Conservation (phyloP, 805 yeast species). For the Zygoascus bituminiphila region DNA sequence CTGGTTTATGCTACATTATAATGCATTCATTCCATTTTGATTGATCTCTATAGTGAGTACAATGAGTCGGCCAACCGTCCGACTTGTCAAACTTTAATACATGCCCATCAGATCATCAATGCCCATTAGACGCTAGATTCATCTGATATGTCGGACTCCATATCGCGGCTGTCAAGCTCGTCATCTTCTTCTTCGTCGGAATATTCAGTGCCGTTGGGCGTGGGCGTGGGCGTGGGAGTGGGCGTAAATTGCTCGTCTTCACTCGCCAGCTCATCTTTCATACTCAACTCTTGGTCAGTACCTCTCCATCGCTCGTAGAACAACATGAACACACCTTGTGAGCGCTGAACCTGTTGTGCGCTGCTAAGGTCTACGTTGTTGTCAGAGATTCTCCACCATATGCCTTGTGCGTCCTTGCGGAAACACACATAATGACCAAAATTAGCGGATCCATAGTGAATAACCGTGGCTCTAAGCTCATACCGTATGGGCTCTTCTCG, state of each 20-base stretch:
- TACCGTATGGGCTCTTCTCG: conserved; percentile 38
- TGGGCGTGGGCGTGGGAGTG: neutral
- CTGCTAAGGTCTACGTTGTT: conserved; percentile 74
- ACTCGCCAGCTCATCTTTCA: neutral
- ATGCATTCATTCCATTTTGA: too few relatives aligned
- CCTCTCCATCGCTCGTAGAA: conserved; percentile 55
- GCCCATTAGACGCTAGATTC: too few relatives aligned
- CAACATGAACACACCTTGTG: conserved; percentile 88
- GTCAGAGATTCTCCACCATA: conserved; percentile 95
- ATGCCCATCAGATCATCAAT: too few relatives aligned
- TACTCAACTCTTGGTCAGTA: neutral
- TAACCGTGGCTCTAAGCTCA: conserved; percentile 72
- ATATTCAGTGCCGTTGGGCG: neutral
- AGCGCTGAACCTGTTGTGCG: conserved; percentile 68
- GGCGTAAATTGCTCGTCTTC: neutral
- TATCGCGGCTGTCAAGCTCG: too few relatives aligned
- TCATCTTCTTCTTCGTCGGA: neutral
- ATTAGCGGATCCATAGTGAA: conserved; percentile 92
- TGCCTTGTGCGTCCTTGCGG: conserved; percentile 60
- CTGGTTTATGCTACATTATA: too few relatives aligned
- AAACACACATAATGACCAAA: conserved; percentile 95
- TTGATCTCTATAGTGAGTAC: too few relatives aligned
- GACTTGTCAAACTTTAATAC: too few relatives aligned
- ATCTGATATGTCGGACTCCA: too few relatives aligned
- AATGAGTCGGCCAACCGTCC: too few relatives aligned